Conservation (phyloP, 164 flowering plant genomes). For the Vitis riparia region DNA sequence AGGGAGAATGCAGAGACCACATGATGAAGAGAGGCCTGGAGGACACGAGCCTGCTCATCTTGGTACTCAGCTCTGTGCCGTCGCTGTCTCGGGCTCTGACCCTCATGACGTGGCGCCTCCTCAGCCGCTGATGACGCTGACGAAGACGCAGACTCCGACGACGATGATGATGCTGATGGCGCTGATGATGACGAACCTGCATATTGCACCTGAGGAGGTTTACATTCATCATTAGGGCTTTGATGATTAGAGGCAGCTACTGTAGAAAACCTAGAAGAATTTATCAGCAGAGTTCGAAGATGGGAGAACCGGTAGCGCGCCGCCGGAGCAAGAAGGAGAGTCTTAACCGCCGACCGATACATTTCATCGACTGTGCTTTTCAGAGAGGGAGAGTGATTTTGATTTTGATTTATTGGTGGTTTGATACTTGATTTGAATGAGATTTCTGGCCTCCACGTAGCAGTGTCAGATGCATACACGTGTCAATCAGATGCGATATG, state of each 20-base stretch:
- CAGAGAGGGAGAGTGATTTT: not conserved
- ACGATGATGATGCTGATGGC: not conserved
- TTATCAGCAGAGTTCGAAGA: not conserved
- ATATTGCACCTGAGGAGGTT: no score
- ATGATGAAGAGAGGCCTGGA: constrained; percentile 70
- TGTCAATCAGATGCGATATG: not conserved
- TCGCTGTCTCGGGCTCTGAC: constrained; percentile 11
- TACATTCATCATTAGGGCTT: constrained; percentile 4
- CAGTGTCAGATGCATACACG: not conserved
- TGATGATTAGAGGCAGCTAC: not conserved
- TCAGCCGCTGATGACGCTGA: constrained; percentile 14
- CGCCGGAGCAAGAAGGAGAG: constrained; percentile 14
- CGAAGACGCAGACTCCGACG: no score
- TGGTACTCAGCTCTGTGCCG: constrained; percentile 30
- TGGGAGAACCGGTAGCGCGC: constrained; percentile 2
- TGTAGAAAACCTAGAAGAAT: no score
- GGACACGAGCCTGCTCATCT: constrained; percentile 85
- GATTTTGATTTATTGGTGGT: no score
- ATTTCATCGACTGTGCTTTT: constrained; percentile 14
- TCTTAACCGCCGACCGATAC: constrained; percentile 41
- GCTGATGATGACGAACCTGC: constrained; percentile 18
- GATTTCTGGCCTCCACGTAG: not conserved
- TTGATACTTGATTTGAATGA: no score
- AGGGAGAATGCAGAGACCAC: constrained; percentile 46
- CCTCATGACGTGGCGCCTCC: constrained; percentile 16